Base-by-base conservation (phyloP, 2,329 filamentous ascomycete species). In the Botryotinia calthae region DNA sequence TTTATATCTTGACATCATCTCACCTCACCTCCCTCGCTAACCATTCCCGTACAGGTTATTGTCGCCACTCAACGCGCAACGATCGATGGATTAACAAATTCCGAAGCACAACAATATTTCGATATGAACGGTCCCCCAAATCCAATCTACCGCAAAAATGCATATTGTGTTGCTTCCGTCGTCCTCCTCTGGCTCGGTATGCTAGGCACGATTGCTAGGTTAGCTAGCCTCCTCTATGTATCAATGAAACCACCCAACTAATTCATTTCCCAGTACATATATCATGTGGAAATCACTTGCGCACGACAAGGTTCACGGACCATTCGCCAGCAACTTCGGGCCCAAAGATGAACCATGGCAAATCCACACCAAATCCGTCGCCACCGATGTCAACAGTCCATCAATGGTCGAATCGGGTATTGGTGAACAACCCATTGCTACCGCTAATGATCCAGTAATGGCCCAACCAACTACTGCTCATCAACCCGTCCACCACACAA, bases 101-200 rank as follows among this genome's bases (percentile, higher is more conserved):
- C 64, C 14, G 72, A 77, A 79, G 84, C 48, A 78, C 77, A 75
- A 74, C 4, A 77, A 76, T 82, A 44, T 56, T 79, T 78, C 75
- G 77, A 73, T 69, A 79, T 74, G 76, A 82, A 76, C 74, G 84
- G 77, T 75, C 80, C 76, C 72, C 81, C 79, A 79, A 82, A 76
- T 80, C 82, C 63, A 58, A 78, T 78, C 51, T 89, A 89, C 76
- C 80, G 83, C 31, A 78, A 85, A 28, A 88, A 88, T 72, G 83
- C 82, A 1, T 81, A 85, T 16, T 85, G 84, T 14, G 78, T 89
- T 71, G 85, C 86, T 1, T 84, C 84, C 56, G 83, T 85, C 5
- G 85, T 88, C 0, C 84, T 88, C 34, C 76, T 86, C 25, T 89
- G 87, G 87, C 80, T 84, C 0, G 87, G 87, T 0, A 83, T 84